Conservation (phyloP, 768 basidiomycete species). For the Panaeolus cyanescens region DNA sequence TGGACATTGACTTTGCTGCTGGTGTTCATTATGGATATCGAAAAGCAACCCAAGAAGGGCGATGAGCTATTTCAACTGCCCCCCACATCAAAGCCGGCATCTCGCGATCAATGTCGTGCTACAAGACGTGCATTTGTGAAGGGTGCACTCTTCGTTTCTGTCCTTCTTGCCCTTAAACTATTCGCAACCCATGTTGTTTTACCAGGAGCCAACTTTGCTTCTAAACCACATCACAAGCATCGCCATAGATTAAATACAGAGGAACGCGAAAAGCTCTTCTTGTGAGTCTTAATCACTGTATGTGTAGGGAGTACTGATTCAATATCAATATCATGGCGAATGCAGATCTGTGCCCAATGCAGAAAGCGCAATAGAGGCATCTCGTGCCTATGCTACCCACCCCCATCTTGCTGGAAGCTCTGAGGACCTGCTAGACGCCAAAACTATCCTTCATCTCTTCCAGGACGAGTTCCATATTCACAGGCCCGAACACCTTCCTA, state of each 20-base stretch:
- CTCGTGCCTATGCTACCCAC: constrained; percentile 61
- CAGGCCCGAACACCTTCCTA: constrained; percentile 44
- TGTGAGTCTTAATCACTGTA: constrained; percentile 20
- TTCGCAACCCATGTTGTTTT: neutral
- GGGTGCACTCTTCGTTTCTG: neutral
- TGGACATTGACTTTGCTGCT: neutral
- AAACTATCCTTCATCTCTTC: constrained; percentile 66
- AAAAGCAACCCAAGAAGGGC: constrained; percentile 17
- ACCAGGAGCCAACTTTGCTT: neutral
- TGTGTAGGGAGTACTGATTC: neutral
- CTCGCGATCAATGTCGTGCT: neutral
- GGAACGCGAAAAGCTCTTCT: constrained; percentile 33
- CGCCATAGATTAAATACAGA: constrained; percentile 19
- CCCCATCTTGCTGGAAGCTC: constrained; percentile 73
- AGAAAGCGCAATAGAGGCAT: constrained; percentile 58
- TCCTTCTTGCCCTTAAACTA: neutral
- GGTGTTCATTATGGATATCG: constrained; percentile 24
- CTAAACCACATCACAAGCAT: constrained; percentile 15
- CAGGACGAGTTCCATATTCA: constrained; percentile 62
- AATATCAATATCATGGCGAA: neutral
- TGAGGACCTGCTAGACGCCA: constrained; percentile 65
- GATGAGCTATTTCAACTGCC: constrained; percentile 8
- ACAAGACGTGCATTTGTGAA: neutral
- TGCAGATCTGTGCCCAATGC: constrained; percentile 46
- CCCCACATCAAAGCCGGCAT: neutral